Evolutionary conservation across 768 basidiomycete species (phyloP).

Genomic region (Leccinum longicurvipes): DNA sequence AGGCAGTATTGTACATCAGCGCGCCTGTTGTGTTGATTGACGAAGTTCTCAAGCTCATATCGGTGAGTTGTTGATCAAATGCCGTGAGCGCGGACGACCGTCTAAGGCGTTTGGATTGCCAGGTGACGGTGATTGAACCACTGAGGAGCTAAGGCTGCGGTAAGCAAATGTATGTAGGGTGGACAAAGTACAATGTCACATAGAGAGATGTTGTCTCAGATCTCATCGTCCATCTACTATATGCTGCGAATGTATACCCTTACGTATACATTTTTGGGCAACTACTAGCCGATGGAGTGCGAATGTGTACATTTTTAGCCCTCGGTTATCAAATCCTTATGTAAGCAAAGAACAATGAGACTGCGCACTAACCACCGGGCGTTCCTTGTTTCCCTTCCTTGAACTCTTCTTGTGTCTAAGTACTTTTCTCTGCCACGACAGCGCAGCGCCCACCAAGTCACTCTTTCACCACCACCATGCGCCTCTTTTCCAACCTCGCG

Average conservation of each 20-base stretch:
- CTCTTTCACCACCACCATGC: constrained; percentile 27
- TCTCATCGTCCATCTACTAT: too few species aligned
- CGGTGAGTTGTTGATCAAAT: constrained; percentile 44
- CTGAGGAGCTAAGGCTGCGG: constrained; percentile 43
- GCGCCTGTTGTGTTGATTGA: constrained; percentile 88
- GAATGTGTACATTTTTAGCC: too few species aligned
- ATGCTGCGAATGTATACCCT: too few species aligned
- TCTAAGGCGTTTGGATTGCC: background rate
- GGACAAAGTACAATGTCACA: background rate
- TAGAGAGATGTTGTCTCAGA: background rate
- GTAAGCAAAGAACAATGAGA: background rate
- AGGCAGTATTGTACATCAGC: constrained; percentile 84
- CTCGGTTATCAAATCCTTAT: background rate
- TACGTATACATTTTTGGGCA: too few species aligned
- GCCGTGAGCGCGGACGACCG: background rate
- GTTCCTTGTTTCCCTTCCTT: background rate
- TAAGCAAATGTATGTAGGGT: background rate
- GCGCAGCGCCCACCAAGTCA: constrained; percentile 12
- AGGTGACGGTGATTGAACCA: constrained; percentile 60
- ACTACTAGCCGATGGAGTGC: too few species aligned
- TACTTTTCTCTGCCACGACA: background rate
- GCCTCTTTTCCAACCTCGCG: constrained; percentile 18
- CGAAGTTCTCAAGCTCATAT: constrained; percentile 82
- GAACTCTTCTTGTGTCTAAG: constrained; percentile 4
- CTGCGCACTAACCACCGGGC: background rate